phyloP scores from a whole-genome alignment of 2,329 filamentous ascomycete genomes.

The Beauveria varroae region DNA sequence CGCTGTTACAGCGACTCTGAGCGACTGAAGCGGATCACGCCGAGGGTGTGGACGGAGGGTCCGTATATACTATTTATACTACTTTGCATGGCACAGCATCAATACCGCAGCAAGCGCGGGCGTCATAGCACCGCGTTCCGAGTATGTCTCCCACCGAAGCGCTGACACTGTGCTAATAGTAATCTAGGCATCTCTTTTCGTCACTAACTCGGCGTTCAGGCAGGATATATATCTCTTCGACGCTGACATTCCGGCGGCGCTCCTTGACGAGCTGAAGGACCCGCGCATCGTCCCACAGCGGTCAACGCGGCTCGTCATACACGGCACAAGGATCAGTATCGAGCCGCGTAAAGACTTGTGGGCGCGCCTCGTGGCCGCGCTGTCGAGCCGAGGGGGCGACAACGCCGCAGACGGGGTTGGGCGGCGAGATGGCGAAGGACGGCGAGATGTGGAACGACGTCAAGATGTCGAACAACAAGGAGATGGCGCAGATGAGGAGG shows the following conservation, averaged over 20 bases:
- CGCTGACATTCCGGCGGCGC: neutral
- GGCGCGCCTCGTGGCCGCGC: neutral
- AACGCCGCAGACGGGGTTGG: neutral
- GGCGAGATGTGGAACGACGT: neutral
- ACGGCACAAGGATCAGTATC: neutral
- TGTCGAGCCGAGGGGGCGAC: neutral
- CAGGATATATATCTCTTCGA: no score
- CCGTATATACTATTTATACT: neutral
- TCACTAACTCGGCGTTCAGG: no score
- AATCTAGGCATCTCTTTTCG: no score
- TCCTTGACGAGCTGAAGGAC: neutral
- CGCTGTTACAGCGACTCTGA: neutral
- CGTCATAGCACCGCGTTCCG: neutral
- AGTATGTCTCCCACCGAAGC: neutral
- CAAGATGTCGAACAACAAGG: neutral
- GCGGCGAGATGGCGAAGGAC: conserved; percentile 10
- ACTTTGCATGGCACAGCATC: neutral
- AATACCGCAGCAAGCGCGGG: neutral
- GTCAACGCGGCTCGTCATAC: neutral
- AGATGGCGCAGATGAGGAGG: neutral
- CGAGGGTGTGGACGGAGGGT: neutral
- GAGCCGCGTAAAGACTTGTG: neutral
- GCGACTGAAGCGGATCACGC: neutral
- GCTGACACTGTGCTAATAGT: neutral
- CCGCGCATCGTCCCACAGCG: neutral